Evolutionary conservation across 192 early-diverging fungal genomes (phyloP), one percentile per base, ranked within the genome.

Genomic region (Coemansia sp.): DNA sequence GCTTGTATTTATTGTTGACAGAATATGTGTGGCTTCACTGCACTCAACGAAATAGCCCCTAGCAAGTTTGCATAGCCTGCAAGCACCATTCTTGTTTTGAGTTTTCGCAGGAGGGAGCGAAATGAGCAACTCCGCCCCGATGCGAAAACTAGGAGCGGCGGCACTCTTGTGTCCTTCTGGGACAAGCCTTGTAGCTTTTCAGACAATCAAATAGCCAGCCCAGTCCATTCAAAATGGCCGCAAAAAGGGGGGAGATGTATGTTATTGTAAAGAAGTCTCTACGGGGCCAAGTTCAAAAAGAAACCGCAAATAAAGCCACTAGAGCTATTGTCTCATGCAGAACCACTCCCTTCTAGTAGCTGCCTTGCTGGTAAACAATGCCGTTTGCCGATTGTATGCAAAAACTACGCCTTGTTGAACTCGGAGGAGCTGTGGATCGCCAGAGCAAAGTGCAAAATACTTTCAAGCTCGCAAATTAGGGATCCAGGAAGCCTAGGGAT

Each of bases 1-100:
- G 48, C 48, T 52, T 47, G 25, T 52, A 52, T 52, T 52, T 52
- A 52, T 52, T 52, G 48, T 52, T 52, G 48, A 52, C 43, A 13
- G 11, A 26, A 26, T 14, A 52, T 52, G 21, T 52, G 48, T 52
- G 48, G 48, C 48, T 52, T 52, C 48, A 26, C 48, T 43, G 42
- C 18, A 43, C 16, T 6, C 16, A 18, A 38, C 37, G 11, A 38
- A 38, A 38, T 3, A 31, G 31, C 4, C 37, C 43, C 43, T 47
- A 18, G 43, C 43, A 47, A 20, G 43, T 47, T 47, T 47, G 21
- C 43, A 7, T 47, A 47, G 43, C 16, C 31, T 31, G 31, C 31
- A 4, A 31, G 31, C 31, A 4, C 31, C 31, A 42, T 42, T 21
- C 48, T 52, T 52, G 48, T 52, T 52, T 52, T 52, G 48, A 52